phyloP scores from a whole-genome alignment of 768 basidiomycete genomes.

The Boletus pseudo-olivaceus region DNA sequence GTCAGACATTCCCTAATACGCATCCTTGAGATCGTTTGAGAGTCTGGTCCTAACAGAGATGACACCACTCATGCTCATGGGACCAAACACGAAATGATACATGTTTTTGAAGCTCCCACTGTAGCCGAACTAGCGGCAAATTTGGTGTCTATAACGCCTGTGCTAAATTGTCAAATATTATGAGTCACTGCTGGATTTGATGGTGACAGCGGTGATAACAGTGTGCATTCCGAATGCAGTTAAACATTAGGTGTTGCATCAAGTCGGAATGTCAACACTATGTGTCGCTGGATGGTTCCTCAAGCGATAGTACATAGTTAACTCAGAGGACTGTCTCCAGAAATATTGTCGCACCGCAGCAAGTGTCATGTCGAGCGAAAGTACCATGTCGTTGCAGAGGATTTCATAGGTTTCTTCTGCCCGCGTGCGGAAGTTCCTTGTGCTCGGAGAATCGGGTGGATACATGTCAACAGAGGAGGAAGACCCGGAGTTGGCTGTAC shows the following conservation, averaged over 20 bases:
- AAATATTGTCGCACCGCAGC: conserved; percentile 88
- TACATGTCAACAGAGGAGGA: conserved; percentile 37
- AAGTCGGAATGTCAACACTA: conserved; percentile 3
- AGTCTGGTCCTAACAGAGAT: neutral
- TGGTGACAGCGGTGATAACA: conserved; percentile 1
- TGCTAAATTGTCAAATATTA: conserved; percentile 17
- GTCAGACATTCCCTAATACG: too few relatives aligned
- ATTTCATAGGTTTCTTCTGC: conserved; percentile 82
- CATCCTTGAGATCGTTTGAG: neutral
- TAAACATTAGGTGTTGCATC: neutral
- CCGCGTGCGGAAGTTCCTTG: conserved; percentile 23
- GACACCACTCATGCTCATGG: neutral
- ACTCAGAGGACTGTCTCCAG: conserved; percentile 73
- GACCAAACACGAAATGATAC: neutral
- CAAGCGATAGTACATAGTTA: conserved; percentile 73
- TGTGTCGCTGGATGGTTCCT: conserved; percentile 23
- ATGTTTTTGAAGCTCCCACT: neutral
- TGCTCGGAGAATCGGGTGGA: conserved; percentile 31
- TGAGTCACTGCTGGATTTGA: conserved; percentile 14
- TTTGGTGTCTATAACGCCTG: neutral
- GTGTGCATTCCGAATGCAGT: neutral
- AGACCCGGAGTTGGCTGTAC: conserved; percentile 29
- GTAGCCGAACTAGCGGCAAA: neutral
- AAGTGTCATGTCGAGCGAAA: conserved; percentile 86
- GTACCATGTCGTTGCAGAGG: conserved; percentile 77